phyloP scores from a whole-genome alignment of 257 asterid species.

The Scutellaria galericulata region DNA sequence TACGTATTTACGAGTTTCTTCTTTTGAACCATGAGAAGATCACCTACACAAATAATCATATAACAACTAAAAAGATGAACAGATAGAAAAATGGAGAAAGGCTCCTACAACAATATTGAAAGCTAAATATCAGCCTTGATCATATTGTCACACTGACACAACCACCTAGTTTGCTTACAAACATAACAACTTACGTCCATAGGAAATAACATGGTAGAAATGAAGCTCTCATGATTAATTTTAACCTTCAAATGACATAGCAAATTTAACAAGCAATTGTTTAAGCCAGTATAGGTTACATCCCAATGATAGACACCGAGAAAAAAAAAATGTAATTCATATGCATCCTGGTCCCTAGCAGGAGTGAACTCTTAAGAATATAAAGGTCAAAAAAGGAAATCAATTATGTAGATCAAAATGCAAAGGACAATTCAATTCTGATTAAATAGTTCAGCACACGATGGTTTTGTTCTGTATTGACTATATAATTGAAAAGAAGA shows the following conservation, averaged over 20 bases:
- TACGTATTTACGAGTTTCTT: background rate
- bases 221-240: background rate
- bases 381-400: constrained; percentile 2
- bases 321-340: constrained; percentile 3
- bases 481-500: background rate
- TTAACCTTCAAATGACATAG: constrained; percentile 4
- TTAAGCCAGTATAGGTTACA: background rate
- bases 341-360: background rate
- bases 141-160: background rate
- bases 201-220: constrained; percentile 1
- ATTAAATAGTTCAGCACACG: constrained; percentile 7
- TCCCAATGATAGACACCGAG: constrained; percentile 19
- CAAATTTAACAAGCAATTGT: constrained; percentile 9
- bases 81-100: background rate
- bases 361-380: background rate
- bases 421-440: background rate
- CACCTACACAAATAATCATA: background rate
- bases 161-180: constrained; percentile 8
- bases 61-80: constrained; percentile 2
- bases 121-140: background rate
- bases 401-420: background rate
- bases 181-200: background rate
- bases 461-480: background rate
- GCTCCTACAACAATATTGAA: background rate
- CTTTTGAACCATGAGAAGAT: background rate